Conservation (phyloP, 768 basidiomycete genomes). For the Russula virescens region DNA sequence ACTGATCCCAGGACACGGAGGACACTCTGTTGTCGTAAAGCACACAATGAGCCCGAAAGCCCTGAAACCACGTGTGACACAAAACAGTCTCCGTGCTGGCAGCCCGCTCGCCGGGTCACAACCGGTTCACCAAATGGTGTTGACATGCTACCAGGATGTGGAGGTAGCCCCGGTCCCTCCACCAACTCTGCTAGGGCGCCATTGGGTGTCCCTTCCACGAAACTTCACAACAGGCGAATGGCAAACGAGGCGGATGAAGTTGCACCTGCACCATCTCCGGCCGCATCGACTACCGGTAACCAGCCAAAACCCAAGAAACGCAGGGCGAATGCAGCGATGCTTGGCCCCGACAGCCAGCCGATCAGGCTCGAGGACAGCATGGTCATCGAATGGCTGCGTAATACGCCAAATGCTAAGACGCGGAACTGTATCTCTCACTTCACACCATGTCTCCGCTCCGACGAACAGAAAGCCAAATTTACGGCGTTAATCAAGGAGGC, state of each 20-base stretch:
- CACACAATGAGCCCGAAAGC: constrained; percentile 79
- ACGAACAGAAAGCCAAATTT: constrained; percentile 65
- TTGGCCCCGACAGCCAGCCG: constrained; percentile 36
- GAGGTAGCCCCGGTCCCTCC: constrained; percentile 27
- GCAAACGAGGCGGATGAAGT: constrained; percentile 34
- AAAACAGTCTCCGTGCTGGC: constrained; percentile 45
- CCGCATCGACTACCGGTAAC: constrained; percentile 25
- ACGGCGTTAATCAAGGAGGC: constrained; percentile 78
- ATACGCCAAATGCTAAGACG: constrained; percentile 63
- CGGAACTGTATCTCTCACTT: constrained; percentile 78
- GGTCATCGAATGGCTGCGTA: constrained; percentile 72
- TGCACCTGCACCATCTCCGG: constrained; percentile 5
- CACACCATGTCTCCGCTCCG: constrained; percentile 64
- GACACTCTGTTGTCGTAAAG: constrained; percentile 76
- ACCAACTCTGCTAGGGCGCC: constrained; percentile 30
- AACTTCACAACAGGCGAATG: constrained; percentile 56
- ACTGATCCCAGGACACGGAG: constrained; percentile 55
- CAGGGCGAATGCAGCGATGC: constrained; percentile 33
- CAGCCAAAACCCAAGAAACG: constrained; percentile 51
- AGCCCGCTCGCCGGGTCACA: constrained; percentile 46
- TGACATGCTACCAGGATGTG: constrained; percentile 24
- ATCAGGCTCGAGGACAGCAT: constrained; percentile 57
- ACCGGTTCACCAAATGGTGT: constrained; percentile 35
- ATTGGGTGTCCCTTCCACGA: constrained; percentile 14
- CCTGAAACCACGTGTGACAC: constrained; percentile 48